These are phyloP conservation scores for Saccharomycopsis oosterbeekiorum DNA, from an alignment of 805 yeast species.

Conservation along the genomic window DNA sequence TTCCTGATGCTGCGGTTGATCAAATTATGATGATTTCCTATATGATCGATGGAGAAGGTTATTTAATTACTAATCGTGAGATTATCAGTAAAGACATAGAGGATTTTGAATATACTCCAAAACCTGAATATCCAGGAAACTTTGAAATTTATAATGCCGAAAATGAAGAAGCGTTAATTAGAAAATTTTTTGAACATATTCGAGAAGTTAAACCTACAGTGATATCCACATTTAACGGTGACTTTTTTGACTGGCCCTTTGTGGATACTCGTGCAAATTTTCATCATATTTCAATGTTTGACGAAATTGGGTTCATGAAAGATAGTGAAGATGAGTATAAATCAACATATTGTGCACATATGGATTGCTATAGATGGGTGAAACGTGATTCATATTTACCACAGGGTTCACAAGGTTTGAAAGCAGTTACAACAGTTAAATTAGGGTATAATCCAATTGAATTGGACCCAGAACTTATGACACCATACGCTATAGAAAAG, in stretches of 20 bases:
- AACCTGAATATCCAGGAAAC: constrained; percentile 86
- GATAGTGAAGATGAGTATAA: constrained; percentile 89
- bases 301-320: constrained; percentile 87
- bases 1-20: constrained; percentile 86
- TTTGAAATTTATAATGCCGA: constrained; percentile 87
- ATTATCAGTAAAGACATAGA: constrained; percentile 91
- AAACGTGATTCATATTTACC: constrained; percentile 95
- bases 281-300: constrained; percentile 80
- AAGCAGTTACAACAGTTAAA: constrained; percentile 94
- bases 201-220: constrained; percentile 86
- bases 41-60: constrained; percentile 98
- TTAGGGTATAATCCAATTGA: constrained; percentile 95
- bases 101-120: constrained; percentile 96
- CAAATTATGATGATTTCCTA: constrained; percentile 98
- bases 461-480: constrained; percentile 95
- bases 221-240: constrained; percentile 98
- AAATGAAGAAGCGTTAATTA: constrained; percentile 66
- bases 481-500: constrained; percentile 90
- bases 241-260: constrained; percentile 98
- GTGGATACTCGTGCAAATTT: constrained; percentile 79
- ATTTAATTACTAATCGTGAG: constrained; percentile 84
- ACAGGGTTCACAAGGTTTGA: constrained; percentile 96
- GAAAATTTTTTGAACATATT: constrained; percentile 81
- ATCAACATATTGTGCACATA: constrained; percentile 84
- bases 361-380: constrained; percentile 98